These are phyloP conservation scores for Claviceps sp. DNA, from an alignment of 2,329 filamentous ascomycete species.

Conservation along the genomic window DNA sequence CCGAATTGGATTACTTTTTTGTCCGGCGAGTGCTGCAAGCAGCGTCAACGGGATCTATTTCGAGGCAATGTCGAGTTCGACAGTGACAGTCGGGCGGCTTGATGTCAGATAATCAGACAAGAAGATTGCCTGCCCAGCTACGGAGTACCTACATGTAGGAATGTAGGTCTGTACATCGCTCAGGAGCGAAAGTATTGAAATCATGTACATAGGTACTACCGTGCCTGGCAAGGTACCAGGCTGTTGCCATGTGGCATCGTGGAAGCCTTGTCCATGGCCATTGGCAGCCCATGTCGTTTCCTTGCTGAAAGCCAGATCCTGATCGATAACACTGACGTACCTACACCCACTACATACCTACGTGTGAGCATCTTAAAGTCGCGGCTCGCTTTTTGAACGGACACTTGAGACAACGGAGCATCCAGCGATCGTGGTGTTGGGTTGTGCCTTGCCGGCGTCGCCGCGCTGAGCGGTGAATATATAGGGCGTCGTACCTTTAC, in stretches of 20 bases:
- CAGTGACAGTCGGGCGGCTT: neutral
- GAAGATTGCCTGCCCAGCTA: neutral
- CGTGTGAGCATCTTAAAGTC: neutral
- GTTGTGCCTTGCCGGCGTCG: neutral
- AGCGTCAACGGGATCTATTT: too few species aligned
- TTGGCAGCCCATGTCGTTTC: neutral
- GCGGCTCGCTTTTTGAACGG: neutral
- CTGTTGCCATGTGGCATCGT: neutral
- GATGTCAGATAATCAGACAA: neutral
- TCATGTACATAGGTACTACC: too few species aligned
- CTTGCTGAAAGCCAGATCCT: neutral
- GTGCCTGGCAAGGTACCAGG: neutral
- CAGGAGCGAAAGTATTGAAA: neutral
- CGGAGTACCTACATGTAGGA: neutral
- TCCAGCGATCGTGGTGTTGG: neutral
- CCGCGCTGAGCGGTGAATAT: neutral
- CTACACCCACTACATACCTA: neutral
- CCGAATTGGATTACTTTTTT: neutral
- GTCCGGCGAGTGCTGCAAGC: neutral
- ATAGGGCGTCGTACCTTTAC: too few species aligned
- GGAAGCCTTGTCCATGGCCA: too few species aligned
- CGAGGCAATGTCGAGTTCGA: neutral
- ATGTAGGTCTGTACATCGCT: neutral
- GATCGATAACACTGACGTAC: neutral
- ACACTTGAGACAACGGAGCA: neutral